A percentile compares a stretch with the other conserved stretches of the same genome.
Evolutionary conservation across 2,329 filamentous ascomycete genomes (phyloP).

Genomic region (Leptographium procerum): DNA sequence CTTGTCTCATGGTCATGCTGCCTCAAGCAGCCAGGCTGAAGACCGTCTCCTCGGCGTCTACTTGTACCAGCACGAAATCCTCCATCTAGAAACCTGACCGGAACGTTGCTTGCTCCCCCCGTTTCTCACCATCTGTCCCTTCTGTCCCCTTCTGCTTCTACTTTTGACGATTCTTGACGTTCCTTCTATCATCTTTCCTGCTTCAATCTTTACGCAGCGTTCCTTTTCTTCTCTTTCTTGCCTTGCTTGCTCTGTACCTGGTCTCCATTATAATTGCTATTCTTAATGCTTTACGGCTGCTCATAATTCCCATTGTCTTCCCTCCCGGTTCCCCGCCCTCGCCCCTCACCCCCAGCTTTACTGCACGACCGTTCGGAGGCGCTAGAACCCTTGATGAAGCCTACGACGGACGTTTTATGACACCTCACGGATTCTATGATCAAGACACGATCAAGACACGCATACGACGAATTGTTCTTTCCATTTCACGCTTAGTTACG

Average conservation of each 20-base stretch:
- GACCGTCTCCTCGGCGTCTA: not conserved
- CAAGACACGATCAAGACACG: not conserved
- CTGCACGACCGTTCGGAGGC: not conserved
- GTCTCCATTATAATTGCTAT: not conserved
- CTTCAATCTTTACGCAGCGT: not conserved
- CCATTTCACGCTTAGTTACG: not conserved
- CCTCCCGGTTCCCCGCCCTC: not conserved
- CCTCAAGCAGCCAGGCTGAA: not conserved
- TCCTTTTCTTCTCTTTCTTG: not conserved
- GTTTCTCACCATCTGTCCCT: not conserved
- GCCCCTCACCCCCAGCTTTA: not conserved
- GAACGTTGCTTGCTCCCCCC: not conserved
- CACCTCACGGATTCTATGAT: not conserved
- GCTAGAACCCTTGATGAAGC: not conserved
- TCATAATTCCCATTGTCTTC: not conserved
- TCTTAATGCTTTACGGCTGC: conserved; percentile 7
- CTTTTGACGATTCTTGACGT: not conserved
- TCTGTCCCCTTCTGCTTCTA: not conserved
- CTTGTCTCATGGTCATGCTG: not conserved
- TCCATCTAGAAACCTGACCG: not conserved
- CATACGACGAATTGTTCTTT: not conserved
- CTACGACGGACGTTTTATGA: not conserved
- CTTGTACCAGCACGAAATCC: not conserved
- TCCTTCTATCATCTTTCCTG: not conserved
- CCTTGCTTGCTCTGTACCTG: not conserved